Base-by-base conservation (phyloP, 768 basidiomycete species). In the Tephrocybe sp. region DNA sequence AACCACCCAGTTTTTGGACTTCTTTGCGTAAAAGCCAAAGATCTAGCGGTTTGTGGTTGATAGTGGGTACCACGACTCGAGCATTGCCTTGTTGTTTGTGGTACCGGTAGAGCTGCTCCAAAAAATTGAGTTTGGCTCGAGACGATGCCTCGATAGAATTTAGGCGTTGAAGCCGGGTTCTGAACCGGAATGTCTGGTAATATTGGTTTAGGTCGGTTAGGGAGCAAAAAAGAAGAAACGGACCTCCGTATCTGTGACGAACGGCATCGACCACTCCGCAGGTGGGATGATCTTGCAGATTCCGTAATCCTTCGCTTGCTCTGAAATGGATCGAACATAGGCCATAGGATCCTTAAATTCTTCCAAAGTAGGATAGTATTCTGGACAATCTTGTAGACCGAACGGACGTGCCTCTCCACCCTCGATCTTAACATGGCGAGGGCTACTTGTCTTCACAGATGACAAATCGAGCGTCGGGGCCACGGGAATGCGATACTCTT, bases 121-220 rank as follows among this genome's bases (percentile, higher is more conserved):
- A 71, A 70, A 97, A 98, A 74, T 97, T 98, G 67, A 98, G 73
- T 70, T 95, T 97, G 43, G 97, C 96, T 59, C 97, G 78, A 52
- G 94, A 95, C 28, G 95, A 90, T 13, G 97, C 97, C 72, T 98
- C 96, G 57, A 99, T 92, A 55, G 92, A 94, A 68, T 98, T 98
- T 61, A 99, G 77, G 54, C 90, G 84, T 68, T 97, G 94, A 35
- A 98, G 71, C 43, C 97, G 86, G 44, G 96, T 99, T 70, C 91
- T 92, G 74, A 99, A 99, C 41, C 92, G 89, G 72, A 97, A 98
- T 50, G 77, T 78, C 94, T 92, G 67, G 30, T 28, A 51, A 21
- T 58, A 46, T 54, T 45, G 32, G 52, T 55, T 43, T 57, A 41
- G 82, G 76, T 68, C 76, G 82, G 37, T n/a, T n/a, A n/a, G n/a